phyloP scores from a whole-genome alignment of 805 yeast species.

The Wickerhamomyces queroliae region DNA sequence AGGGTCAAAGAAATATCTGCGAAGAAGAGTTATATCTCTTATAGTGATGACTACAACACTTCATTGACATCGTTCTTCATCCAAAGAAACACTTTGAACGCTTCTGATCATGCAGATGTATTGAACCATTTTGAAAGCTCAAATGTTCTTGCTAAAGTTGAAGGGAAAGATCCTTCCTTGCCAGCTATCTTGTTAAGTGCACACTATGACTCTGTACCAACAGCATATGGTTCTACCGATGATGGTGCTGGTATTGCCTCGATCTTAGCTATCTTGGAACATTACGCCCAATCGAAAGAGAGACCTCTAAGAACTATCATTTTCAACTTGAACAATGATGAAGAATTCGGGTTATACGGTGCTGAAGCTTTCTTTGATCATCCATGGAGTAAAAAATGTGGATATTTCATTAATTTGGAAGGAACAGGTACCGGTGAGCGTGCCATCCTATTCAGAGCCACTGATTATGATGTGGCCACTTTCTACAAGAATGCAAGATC shows the following conservation, averaged over 20 bases:
- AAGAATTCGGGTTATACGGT: slow-evolving; percentile 83
- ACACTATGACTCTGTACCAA: slow-evolving; percentile 86
- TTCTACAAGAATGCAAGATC: slow-evolving; percentile 46
- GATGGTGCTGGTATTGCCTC: slow-evolving; percentile 89
- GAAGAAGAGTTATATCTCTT: slow-evolving; percentile 20
- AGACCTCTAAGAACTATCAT: slow-evolving; percentile 70
- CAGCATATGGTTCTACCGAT: slow-evolving; percentile 84
- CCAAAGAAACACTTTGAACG: slow-evolving; percentile 43
- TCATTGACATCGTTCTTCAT: slow-evolving; percentile 41
- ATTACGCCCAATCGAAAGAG: slow-evolving; percentile 29
- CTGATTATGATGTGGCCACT: slow-evolving; percentile 66
- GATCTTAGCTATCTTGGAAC: slow-evolving; percentile 61
- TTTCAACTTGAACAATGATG: slow-evolving; percentile 85
- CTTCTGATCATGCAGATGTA: slow-evolving; percentile 32
- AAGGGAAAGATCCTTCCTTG: slow-evolving; percentile 51
- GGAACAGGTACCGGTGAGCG: slow-evolving; percentile 86
- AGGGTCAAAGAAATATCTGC: slow-evolving; percentile 34
- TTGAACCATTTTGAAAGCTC: slow-evolving; percentile 78
- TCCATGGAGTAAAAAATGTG: slow-evolving; percentile 59
- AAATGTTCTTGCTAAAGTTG: slow-evolving; percentile 69
- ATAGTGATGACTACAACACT: slow-evolving; percentile 31
- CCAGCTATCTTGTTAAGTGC: slow-evolving; percentile 76
- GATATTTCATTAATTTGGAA: slow-evolving; percentile 73
- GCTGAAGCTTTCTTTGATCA: slow-evolving; percentile 70
- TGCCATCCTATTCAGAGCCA: slow-evolving; percentile 77